Conservation (phyloP, 768 basidiomycete species). For the Russula foetens region DNA sequence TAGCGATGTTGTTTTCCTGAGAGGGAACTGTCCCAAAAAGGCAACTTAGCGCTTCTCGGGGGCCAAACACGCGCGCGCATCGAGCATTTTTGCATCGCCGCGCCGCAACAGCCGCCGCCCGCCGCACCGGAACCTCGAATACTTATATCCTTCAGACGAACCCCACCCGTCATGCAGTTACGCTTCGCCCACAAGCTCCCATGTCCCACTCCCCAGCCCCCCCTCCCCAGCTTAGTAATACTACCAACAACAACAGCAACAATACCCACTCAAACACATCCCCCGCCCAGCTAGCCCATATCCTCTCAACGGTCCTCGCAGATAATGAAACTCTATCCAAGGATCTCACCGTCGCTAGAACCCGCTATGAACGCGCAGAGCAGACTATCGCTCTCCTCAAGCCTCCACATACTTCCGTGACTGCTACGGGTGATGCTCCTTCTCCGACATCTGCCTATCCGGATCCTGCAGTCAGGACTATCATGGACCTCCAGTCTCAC, state of each 20-base stretch:
- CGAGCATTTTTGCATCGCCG: slow-evolving; percentile 17
- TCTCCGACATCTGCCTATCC: slow-evolving; percentile 10
- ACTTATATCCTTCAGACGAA: slow-evolving; percentile 19
- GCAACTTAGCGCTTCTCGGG: slow-evolving; percentile 19
- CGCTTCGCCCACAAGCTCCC: slow-evolving; percentile 16
- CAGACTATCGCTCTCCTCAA: slow-evolving; percentile 15
- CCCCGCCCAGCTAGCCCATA: slow-evolving; percentile 19
- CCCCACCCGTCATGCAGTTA: slow-evolving; percentile 13
- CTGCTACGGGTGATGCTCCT: slow-evolving; percentile 2
- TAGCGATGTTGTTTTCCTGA: neutral
- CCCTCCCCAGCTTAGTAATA: slow-evolving; percentile 16
- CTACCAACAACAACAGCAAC: neutral
- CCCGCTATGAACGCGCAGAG: slow-evolving; percentile 18
- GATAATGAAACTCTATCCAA: slow-evolving; percentile 19
- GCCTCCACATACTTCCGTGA: neutral
- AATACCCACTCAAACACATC: slow-evolving; percentile 3
- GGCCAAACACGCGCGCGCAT: slow-evolving; percentile 18
- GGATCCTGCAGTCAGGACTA: slow-evolving; percentile 14
- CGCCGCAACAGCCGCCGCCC: slow-evolving; percentile 19
- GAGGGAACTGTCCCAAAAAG: slow-evolving; percentile 12
- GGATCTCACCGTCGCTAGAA: slow-evolving; percentile 13
- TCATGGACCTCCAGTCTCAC: slow-evolving; percentile 16
- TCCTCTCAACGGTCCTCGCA: slow-evolving; percentile 20
- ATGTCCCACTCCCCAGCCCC: slow-evolving; percentile 18
- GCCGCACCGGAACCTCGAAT: slow-evolving; percentile 19